Percentiles rank a stretch among this genome's conserved stretches.
Conservation (phyloP, 768 basidiomycete species). For the Neoboletus magnificus region DNA sequence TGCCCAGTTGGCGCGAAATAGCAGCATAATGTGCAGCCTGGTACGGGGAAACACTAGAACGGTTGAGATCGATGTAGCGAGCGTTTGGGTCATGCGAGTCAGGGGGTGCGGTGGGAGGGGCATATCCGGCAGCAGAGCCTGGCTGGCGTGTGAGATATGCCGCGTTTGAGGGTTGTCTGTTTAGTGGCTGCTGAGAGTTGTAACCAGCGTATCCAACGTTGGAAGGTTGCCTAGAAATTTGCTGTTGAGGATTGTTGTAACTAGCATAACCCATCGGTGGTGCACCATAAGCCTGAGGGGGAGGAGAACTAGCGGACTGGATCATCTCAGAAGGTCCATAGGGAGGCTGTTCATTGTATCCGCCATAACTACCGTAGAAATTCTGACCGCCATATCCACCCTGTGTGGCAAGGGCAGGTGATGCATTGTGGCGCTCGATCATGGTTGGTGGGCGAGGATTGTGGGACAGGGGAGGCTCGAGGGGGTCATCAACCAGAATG, state of each 20-base stretch:
- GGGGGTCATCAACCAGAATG: conserved; percentile 55
- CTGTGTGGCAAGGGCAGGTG: conserved; percentile 27
- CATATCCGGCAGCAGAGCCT: conserved; percentile 14
- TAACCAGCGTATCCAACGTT: conserved; percentile 22
- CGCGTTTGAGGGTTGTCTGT: conserved; percentile 23
- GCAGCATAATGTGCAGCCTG: conserved; percentile 75
- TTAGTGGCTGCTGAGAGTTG: conserved; percentile 24
- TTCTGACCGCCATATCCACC: conserved; percentile 19
- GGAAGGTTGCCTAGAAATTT: conserved; percentile 19
- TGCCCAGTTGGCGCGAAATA: conserved; percentile 56
- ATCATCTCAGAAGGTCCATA: conserved; percentile 16
- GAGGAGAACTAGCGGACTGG: conserved; percentile 11
- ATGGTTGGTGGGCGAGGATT: conserved; percentile 64
- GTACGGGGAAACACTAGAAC: conserved; percentile 71
- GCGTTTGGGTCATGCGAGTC: conserved; percentile 22
- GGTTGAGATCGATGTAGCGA: conserved; percentile 61
- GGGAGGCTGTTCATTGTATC: conserved; percentile 22
- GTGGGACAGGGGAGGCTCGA: conserved; percentile 35
- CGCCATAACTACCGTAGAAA: conserved; percentile 25
- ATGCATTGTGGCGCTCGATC: conserved; percentile 48
- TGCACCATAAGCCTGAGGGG: conserved; percentile 23
- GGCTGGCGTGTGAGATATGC: conserved; percentile 23
- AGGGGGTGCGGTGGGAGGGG: conserved; percentile 1
- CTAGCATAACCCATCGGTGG: conserved; percentile 17
- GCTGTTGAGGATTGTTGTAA: conserved; percentile 29